A percentile compares a stretch with the other conserved stretches of the same genome.
phyloP scores from a whole-genome alignment of 345 rosid species.

The Laguncularia racemosa region DNA sequence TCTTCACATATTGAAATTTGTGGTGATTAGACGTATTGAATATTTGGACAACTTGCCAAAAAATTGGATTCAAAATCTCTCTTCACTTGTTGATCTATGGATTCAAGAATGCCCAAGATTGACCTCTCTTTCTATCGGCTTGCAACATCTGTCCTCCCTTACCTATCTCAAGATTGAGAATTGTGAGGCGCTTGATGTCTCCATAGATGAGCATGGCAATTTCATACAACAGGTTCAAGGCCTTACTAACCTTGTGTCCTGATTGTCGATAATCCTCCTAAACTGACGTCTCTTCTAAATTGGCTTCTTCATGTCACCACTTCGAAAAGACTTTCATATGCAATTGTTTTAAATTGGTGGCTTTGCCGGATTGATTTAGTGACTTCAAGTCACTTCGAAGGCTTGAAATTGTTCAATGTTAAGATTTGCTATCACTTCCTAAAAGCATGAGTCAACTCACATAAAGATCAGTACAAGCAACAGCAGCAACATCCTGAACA shows the following conservation, averaged over 20 bases:
- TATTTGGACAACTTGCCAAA: constrained; percentile 1
- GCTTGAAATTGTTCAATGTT: not conserved
- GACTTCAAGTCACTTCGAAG: constrained; percentile 8
- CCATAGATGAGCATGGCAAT: not conserved
- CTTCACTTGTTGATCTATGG: not conserved
- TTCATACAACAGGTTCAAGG: not conserved
- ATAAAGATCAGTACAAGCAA: too few species aligned
- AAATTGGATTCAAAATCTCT: not conserved
- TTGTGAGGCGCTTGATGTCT: constrained; percentile 7
- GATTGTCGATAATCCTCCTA: not conserved
- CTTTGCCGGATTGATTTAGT: constrained; percentile 7
- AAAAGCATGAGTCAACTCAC: not conserved
- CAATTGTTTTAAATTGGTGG: not conserved
- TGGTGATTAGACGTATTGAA: not conserved
- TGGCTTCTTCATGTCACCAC: constrained; percentile 2
- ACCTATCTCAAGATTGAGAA: not conserved
- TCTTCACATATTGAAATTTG: not conserved
- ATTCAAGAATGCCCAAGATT: constrained; percentile 1
- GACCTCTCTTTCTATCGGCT: constrained; percentile 6
- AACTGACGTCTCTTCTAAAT: not conserved
- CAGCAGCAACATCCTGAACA: too few species aligned
- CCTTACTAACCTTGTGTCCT: not conserved
- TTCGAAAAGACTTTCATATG: not conserved
- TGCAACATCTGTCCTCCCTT: constrained; percentile 5
- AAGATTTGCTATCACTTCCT: constrained; percentile 7